phyloP scores from a whole-genome alignment of 352 stramenopile species.

The Pythium biforme region DNA sequence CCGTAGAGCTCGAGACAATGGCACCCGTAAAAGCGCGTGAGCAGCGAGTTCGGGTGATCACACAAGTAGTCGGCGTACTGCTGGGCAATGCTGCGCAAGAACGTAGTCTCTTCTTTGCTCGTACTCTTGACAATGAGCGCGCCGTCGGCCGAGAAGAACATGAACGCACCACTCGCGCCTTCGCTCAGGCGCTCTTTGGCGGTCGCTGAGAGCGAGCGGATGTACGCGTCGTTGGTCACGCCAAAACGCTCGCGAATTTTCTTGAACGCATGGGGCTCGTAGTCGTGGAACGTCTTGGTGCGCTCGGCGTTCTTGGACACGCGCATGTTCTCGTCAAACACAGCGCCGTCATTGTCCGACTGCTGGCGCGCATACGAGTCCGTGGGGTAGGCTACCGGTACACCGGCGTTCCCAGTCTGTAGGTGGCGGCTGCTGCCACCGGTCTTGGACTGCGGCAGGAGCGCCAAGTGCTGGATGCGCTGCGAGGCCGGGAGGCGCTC shows the following conservation, averaged over 20 bases:
- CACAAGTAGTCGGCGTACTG: constrained; percentile 88
- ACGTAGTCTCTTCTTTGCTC: constrained; percentile 83
- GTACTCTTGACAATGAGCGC: constrained; percentile 92
- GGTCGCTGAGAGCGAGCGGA: constrained; percentile 79
- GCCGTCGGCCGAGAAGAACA: constrained; percentile 90
- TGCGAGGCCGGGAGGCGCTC: constrained; percentile 71
- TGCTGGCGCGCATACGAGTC: constrained; percentile 56
- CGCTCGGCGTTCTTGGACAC: constrained; percentile 69
- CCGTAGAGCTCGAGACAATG: constrained; percentile 90
- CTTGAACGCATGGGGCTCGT: constrained; percentile 86
- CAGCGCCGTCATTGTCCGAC: constrained; percentile 38
- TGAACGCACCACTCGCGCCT: constrained; percentile 88
- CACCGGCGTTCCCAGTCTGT: constrained; percentile 9
- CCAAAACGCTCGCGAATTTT: constrained; percentile 86
- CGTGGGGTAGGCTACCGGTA: background rate
- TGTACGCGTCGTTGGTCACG: constrained; percentile 82
- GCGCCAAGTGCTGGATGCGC: constrained; percentile 79
- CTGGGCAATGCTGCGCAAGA: constrained; percentile 84
- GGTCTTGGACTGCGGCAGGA: constrained; percentile 74
- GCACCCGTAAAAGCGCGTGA: constrained; percentile 90
- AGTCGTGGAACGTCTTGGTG: constrained; percentile 89
- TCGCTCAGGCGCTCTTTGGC: constrained; percentile 88
- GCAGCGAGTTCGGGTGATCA: constrained; percentile 76
- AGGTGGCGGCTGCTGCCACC: constrained; percentile 20
- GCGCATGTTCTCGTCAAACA: constrained; percentile 73